These are phyloP conservation scores for Spergularia bocconei DNA, from an alignment of 148 eudicot species.

Conservation along the genomic window DNA sequence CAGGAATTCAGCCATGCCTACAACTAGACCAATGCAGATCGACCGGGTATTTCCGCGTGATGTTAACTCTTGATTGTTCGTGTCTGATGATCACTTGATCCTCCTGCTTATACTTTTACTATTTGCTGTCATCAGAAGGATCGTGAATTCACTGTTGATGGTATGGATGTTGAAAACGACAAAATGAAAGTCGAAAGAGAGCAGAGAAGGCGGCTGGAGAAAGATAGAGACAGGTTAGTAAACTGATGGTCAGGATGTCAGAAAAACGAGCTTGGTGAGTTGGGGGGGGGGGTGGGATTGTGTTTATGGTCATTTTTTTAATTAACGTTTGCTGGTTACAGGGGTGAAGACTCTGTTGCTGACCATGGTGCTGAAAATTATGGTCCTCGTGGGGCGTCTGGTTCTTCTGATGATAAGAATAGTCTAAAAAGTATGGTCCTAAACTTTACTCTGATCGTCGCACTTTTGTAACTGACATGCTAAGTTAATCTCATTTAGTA, in stretches of 20 bases:
- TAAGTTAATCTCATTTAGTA: not conserved
- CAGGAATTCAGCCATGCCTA: slow-evolving; percentile 54
- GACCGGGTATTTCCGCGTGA: slow-evolving; percentile 50
- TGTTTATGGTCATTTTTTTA: slow-evolving; percentile 40
- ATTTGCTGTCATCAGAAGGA: slow-evolving; percentile 35
- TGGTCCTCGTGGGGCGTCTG: slow-evolving; percentile 26
- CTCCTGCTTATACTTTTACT: slow-evolving; percentile 12
- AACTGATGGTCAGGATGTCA: slow-evolving; percentile 41
- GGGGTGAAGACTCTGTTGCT: slow-evolving; percentile 50
- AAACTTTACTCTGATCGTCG: not conserved
- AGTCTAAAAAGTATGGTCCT: slow-evolving; percentile 63
- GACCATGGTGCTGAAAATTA: slow-evolving; percentile 32
- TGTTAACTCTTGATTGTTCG: not conserved
- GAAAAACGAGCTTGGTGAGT: slow-evolving; percentile 43
- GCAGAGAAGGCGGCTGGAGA: slow-evolving; percentile 67
- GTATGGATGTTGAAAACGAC: slow-evolving; percentile 67
- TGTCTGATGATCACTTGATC: not conserved
- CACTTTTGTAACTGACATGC: not conserved
- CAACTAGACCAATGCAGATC: slow-evolving; percentile 41
- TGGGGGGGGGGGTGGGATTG: slow-evolving; percentile 17
- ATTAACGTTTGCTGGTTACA: slow-evolving; percentile 49
- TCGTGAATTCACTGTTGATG: slow-evolving; percentile 64
- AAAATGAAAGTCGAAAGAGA: slow-evolving; percentile 73
- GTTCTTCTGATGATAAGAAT: slow-evolving; percentile 68
- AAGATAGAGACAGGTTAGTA: slow-evolving; percentile 44